Base-by-base conservation (phyloP, 176 grass and related monocot genomes). In the Lolium perenne region DNA sequence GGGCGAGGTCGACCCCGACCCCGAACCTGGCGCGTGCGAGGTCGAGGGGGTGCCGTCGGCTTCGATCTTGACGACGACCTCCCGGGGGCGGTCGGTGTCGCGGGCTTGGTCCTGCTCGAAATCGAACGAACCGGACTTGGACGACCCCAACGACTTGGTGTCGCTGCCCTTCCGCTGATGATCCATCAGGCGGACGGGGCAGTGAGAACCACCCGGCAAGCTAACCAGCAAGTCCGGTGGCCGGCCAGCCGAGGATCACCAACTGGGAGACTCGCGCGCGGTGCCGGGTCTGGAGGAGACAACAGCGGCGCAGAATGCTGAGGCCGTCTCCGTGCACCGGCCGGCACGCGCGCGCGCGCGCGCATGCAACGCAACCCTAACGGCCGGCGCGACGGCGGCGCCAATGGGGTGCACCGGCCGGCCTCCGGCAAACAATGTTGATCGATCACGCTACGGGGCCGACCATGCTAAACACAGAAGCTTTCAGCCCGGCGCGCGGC, bases 41-140 rank as follows among this genome's bases (percentile, higher is more conserved):
- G 76, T 74, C 86, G 72, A 76, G 14, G 46, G 15, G 65, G 16
- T 3, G 83, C 79, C 0, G 81, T 70, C 80, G n/a, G 3, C 72
- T 21, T 99, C 97, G 79, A 99, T 94, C 85, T 94, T 97, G 75
- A 99, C 94, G 53, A 99, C 92, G 67, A 99, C 90, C 89, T 99
- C 97, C 2, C 84, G 82, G 63, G 63, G 63, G 46, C 58, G 74
- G 40, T 81, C 78, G 35, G 77, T 18, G 8, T 78, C 67, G 49
- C 64, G 87, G 8, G 77, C 55, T 72, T 75, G 63, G 75, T 98
- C 87, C 54, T 81, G 78, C 10, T 90, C 77, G 69, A 87, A 82
- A 41, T 90, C 83, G 85, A 90, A 84, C 16, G 90, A 91, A 17
- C 90, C 90, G 2, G 90, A 85, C 70, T 20, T 17, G 4, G 86